Conservation (phyloP, 148 eudicot species). For the Pharnaceum exiguum region DNA sequence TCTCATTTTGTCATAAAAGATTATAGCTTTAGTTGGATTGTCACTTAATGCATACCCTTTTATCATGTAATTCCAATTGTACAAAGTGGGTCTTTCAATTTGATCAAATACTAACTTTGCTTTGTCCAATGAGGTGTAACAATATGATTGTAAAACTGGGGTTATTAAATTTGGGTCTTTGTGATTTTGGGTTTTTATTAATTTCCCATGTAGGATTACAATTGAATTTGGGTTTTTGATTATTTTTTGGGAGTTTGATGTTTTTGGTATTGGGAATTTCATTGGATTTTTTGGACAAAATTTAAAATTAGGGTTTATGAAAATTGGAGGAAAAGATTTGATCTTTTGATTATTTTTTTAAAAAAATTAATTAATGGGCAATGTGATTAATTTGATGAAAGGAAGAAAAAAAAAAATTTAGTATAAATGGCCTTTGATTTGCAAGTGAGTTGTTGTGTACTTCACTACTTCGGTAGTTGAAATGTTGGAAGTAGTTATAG, state of each 20-base stretch:
- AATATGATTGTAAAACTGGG: conserved; percentile 41
- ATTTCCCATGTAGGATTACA: conserved; percentile 42
- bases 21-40: conserved; percentile 35
- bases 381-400: too few species aligned
- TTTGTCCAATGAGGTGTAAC: conserved; percentile 41
- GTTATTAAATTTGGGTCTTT: conserved; percentile 37
- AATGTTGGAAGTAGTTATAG: too few species aligned
- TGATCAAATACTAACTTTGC: conserved; percentile 43
- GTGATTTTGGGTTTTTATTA: conserved; percentile 46
- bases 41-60: conserved; percentile 39
- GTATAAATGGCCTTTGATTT: too few species aligned
- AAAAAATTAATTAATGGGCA: too few species aligned
- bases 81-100: conserved; percentile 36
- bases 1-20: conserved; percentile 40
- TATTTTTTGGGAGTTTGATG: neutral
- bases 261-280: conserved; percentile 22
- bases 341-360: too few species aligned
- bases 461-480: too few species aligned
- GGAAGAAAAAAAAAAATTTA: too few species aligned
- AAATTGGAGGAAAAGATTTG: too few species aligned
- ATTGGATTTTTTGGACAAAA: too few species aligned
- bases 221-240: conserved; percentile 13
- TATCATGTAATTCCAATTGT: conserved; percentile 48
- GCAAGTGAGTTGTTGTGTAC: too few species aligned
- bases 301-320: too few species aligned